These are phyloP conservation scores for Citrullus colocynthis DNA, from an alignment of 306 rosid species.

Conservation along the genomic window DNA sequence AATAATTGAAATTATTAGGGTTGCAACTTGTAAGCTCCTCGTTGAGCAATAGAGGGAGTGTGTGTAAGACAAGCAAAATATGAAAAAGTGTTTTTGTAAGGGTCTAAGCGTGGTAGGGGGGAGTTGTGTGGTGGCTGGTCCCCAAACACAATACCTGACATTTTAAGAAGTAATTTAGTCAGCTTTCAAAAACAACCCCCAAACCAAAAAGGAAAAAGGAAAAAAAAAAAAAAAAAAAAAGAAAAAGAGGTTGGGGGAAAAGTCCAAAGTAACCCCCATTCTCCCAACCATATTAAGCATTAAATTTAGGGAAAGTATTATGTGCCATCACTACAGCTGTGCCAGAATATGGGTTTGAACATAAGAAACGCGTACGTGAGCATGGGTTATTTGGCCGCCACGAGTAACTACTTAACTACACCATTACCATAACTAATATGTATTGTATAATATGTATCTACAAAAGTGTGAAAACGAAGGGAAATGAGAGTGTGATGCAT, in stretches of 20 bases:
- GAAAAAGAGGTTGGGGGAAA: not conserved
- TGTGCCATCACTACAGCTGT: constrained; percentile 15
- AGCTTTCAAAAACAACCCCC: not conserved
- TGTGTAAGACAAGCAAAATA: not conserved
- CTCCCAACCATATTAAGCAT: constrained; percentile 14
- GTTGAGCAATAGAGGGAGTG: not conserved
- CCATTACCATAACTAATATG: not conserved
- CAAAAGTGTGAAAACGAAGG: not conserved
- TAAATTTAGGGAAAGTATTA: not conserved
- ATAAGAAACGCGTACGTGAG: not conserved
- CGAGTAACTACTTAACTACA: not conserved
- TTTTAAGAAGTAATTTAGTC: not conserved
- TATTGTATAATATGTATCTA: not conserved
- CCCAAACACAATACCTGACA: not conserved
- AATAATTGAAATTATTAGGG: not conserved
- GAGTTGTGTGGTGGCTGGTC: not conserved
- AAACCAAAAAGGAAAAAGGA: not conserved
- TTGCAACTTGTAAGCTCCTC: not conserved
- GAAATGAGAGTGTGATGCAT: not conserved
- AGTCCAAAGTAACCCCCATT: not conserved
- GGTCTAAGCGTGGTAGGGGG: not conserved
- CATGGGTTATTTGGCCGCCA: not conserved
- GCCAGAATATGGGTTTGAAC: not conserved
- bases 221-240: no score
- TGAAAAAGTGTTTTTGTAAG: not conserved